These are phyloP conservation scores for Cyberlindnera lachancei DNA, from an alignment of 805 yeast species.

Conservation along the genomic window DNA sequence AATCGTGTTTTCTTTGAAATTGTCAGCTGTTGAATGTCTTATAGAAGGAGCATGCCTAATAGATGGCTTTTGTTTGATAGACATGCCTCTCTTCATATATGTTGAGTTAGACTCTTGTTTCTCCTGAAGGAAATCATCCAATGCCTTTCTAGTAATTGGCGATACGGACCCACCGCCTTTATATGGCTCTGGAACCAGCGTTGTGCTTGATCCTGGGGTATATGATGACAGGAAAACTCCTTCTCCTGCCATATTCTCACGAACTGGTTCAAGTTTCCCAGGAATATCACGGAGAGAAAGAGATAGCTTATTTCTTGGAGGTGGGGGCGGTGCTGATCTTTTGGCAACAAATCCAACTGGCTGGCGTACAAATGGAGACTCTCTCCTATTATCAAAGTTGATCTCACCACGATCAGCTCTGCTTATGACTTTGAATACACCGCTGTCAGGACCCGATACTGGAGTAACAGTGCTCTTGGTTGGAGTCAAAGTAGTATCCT, in stretches of 20 bases:
- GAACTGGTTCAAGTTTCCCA: constrained; percentile 14
- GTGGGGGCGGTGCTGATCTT: constrained; percentile 69
- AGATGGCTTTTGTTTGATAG: too few species aligned
- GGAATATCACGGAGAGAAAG: constrained; percentile 4
- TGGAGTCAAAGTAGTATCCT: too few species aligned
- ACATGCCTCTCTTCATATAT: constrained; percentile 4
- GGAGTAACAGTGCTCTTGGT: background rate
- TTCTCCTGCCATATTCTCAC: constrained; percentile 18
- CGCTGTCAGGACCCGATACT: constrained; percentile 12
- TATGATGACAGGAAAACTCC: constrained; percentile 28
- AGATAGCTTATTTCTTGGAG: constrained; percentile 21
- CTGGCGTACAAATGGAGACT: constrained; percentile 65
- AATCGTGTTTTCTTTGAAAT: constrained; percentile 64
- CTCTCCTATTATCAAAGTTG: constrained; percentile 73
- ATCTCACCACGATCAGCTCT: constrained; percentile 60
- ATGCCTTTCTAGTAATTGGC: constrained; percentile 17
- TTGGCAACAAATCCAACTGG: constrained; percentile 58
- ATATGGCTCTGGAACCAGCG: constrained; percentile 35
- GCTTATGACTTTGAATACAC: constrained; percentile 61
- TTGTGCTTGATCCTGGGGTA: constrained; percentile 36
- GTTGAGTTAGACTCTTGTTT: too few species aligned
- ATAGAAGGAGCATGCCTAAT: constrained; percentile 14
- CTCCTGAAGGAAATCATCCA: constrained; percentile 5
- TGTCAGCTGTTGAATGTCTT: constrained; percentile 29
- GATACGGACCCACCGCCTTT: constrained; percentile 20